phyloP scores from a whole-genome alignment of 2,329 filamentous ascomycete species.

The Ascochyta pisi region DNA sequence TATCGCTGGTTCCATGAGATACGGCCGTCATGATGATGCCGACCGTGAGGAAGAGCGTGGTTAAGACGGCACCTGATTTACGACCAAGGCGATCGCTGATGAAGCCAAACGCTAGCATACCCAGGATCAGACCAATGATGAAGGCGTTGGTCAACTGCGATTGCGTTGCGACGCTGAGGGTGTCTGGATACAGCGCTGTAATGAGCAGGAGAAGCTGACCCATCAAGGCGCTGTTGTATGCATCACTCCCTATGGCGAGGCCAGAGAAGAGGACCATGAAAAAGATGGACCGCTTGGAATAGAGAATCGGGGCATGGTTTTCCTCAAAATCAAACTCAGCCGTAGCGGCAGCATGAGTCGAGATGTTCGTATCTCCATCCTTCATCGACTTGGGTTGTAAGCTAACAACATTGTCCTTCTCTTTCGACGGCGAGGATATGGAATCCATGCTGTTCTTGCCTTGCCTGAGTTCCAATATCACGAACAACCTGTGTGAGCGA shows the following conservation, averaged over 20 bases:
- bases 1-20: conserved; percentile 33
- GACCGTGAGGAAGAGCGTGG: conserved; percentile 41
- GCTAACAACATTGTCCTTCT: neutral
- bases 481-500: neutral
- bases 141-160: conserved; percentile 46
- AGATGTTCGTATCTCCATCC: neutral
- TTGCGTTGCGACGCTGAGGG: conserved; percentile 33
- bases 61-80: conserved; percentile 44
- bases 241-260: conserved; percentile 46
- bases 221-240: conserved; percentile 47
- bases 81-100: conserved; percentile 44
- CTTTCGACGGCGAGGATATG: neutral
- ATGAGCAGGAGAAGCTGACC: conserved; percentile 44
- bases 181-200: conserved; percentile 42
- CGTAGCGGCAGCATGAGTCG: conserved; percentile 1
- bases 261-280: conserved; percentile 47
- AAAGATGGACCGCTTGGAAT: conserved; percentile 40
- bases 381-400: neutral
- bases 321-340: conserved; percentile 21
- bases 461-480: neutral
- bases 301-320: conserved; percentile 24
- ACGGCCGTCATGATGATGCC: conserved; percentile 43
- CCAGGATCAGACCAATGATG: conserved; percentile 44
- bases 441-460: neutral
- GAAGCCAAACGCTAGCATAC: conserved; percentile 44